Percentiles rank a stretch among this genome's conserved stretches.
Conservation (phyloP, 2,329 filamentous ascomycete genomes). For the Sarocladium brachiariae region DNA sequence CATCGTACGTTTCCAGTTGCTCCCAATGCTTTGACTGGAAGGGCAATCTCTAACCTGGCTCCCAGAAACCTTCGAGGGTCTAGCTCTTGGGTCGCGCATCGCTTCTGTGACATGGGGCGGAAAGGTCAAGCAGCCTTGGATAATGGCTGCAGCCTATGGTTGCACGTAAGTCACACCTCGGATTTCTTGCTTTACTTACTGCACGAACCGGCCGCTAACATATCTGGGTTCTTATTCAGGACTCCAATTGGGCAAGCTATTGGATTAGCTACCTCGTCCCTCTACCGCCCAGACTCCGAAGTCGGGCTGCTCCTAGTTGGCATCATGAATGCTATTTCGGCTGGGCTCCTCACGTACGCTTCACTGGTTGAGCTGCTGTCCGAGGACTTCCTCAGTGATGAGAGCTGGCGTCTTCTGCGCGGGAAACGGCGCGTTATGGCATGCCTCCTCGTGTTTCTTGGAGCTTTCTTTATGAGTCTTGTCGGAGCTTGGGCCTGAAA, state of each 20-base stretch:
- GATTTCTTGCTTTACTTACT: not conserved
- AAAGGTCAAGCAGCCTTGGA: slow-evolving; percentile 41
- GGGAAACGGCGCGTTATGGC: slow-evolving; percentile 47
- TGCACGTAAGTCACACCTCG: slow-evolving; percentile 24
- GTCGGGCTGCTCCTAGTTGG: slow-evolving; percentile 64
- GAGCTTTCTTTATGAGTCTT: slow-evolving; percentile 56
- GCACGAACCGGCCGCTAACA: slow-evolving; percentile 27
- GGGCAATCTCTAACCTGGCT: not conserved
- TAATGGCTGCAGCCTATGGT: slow-evolving; percentile 52
- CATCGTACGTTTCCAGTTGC: slow-evolving; percentile 40
- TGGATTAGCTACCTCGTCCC: slow-evolving; percentile 59
- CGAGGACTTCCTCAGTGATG: slow-evolving; percentile 62
- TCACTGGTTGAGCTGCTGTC: slow-evolving; percentile 65
- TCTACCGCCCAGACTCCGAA: slow-evolving; percentile 62
- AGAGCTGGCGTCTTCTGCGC: slow-evolving; percentile 51
- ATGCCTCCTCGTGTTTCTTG: slow-evolving; percentile 49
- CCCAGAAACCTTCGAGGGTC: slow-evolving; percentile 43
- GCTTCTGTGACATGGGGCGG: slow-evolving; percentile 42
- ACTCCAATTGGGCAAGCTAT: slow-evolving; percentile 69
- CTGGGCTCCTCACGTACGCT: slow-evolving; percentile 64
- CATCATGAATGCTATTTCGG: slow-evolving; percentile 67
- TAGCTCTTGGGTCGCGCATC: slow-evolving; percentile 59
- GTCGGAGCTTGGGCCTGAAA: slow-evolving; percentile 55
- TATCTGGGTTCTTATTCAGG: slow-evolving; percentile 11
- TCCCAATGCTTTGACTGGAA: fast-evolving